These are phyloP conservation scores for Cydonia oblonga DNA, from an alignment of 331 rosid genomes.

Conservation along the genomic window DNA sequence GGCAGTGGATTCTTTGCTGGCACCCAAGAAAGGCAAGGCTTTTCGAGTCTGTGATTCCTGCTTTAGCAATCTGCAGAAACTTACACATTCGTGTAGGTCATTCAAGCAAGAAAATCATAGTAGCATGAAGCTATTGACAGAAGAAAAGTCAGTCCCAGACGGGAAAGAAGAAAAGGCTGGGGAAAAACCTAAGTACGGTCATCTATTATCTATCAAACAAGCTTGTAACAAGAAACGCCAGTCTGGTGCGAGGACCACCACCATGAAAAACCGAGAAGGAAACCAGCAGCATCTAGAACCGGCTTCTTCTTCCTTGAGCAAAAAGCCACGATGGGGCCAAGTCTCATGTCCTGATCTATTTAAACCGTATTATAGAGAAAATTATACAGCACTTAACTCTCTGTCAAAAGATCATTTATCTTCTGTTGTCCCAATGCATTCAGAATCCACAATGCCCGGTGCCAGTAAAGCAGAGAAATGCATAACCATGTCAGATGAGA, in stretches of 20 bases:
- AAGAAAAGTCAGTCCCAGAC: conserved; percentile 25
- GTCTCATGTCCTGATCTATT: conserved; percentile 51
- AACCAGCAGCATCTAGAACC: conserved; percentile 27
- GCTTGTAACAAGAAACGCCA: conserved; percentile 39
- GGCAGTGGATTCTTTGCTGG: conserved; percentile 54
- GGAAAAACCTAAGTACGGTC: conserved; percentile 33
- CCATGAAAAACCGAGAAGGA: conserved; percentile 29
- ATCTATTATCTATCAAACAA: conserved; percentile 30
- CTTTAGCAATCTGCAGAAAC: conserved; percentile 38
- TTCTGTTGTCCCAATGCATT: conserved; percentile 12
- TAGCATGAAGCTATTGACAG: conserved; percentile 15
- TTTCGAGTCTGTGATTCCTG: conserved; percentile 76
- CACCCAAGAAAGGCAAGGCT: conserved; percentile 54
- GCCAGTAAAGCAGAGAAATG: conserved; percentile 20
- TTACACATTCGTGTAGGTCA: conserved; percentile 8
- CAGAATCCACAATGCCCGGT: conserved; percentile 15
- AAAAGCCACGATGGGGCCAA: conserved; percentile 60
- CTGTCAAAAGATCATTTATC: conserved; percentile 20
- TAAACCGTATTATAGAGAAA: conserved; percentile 21
- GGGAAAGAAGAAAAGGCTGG: conserved; percentile 42
- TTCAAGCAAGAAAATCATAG: conserved; percentile 19
- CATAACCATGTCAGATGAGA: conserved; percentile 28
- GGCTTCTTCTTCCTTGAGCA: conserved; percentile 20
- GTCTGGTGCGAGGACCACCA: conserved; percentile 39
- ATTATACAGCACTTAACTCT: conserved; percentile 22